A percentile compares a stretch with the other conserved stretches of the same genome.
Evolutionary conservation across 2,329 filamentous ascomycete species (phyloP).

Genomic region (Colletotrichum sp.): DNA sequence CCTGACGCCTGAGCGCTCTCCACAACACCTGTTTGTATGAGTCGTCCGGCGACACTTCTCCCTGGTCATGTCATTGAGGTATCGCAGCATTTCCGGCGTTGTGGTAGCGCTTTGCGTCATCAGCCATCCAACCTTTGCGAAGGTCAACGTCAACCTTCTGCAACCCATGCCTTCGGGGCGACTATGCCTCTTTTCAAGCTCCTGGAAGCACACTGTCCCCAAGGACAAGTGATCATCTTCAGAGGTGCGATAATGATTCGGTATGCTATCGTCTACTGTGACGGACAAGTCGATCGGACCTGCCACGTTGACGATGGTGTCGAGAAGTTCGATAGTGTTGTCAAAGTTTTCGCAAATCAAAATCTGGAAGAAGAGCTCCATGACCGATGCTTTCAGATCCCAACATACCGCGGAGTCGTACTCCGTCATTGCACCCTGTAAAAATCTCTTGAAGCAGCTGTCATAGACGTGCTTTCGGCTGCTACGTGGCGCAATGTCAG

Average conservation of each 20-base stretch:
- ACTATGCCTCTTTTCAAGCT: accelerated
- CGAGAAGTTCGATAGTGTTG: accelerated
- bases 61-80: accelerated
- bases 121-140: neutral
- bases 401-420: neutral
- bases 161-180: accelerated
- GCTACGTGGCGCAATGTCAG: neutral
- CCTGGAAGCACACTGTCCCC: accelerated
- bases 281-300: neutral
- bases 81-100: accelerated
- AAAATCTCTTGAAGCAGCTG: neutral
- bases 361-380: accelerated
- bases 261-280: accelerated
- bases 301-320: neutral
- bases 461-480: neutral
- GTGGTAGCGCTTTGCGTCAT: neutral
- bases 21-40: neutral
- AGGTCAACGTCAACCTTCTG: neutral
- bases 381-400: neutral
- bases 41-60: neutral
- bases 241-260: accelerated
- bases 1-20: neutral
- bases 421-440: neutral
- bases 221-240: neutral
- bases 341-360: neutral